These are phyloP conservation scores for Agaricus blazei DNA, from an alignment of 768 basidiomycete species.

Conservation along the genomic window DNA sequence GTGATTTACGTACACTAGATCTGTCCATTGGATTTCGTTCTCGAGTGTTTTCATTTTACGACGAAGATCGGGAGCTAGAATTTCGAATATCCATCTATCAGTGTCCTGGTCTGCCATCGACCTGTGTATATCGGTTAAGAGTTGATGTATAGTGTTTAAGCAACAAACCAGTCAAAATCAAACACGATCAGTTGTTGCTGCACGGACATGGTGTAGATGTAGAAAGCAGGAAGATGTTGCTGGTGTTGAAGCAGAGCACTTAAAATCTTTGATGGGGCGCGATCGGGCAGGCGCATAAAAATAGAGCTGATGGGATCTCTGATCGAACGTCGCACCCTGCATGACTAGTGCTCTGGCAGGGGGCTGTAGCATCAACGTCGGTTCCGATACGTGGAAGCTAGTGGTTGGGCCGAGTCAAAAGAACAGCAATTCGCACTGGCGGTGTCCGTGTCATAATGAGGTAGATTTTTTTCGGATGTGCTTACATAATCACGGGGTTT, in stretches of 20 bases:
- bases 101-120: conserved; percentile 95
- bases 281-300: neutral
- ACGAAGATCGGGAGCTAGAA: conserved; percentile 80
- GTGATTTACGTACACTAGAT: conserved; percentile 71
- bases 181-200: conserved; percentile 78
- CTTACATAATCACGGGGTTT: conserved; percentile 21
- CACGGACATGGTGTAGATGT: conserved; percentile 12
- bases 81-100: conserved; percentile 90
- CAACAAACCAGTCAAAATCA: conserved; percentile 89
- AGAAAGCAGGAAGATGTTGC: conserved; percentile 2
- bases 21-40: conserved; percentile 78
- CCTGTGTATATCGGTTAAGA: conserved; percentile 33
- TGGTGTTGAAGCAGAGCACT: too few relatives aligned
- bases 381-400: too few relatives aligned
- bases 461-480: neutral
- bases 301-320: neutral
- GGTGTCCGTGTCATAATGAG: too few relatives aligned
- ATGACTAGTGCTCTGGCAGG: neutral
- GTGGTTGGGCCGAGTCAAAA: too few relatives aligned
- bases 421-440: too few relatives aligned
- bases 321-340: conserved; percentile 1
- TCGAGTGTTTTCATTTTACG: conserved; percentile 72
- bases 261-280: too few relatives aligned
- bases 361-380: neutral
- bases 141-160: neutral